Base-by-base conservation (phyloP, 176 grass and related monocot species). In the Triticum aestivum region DNA sequence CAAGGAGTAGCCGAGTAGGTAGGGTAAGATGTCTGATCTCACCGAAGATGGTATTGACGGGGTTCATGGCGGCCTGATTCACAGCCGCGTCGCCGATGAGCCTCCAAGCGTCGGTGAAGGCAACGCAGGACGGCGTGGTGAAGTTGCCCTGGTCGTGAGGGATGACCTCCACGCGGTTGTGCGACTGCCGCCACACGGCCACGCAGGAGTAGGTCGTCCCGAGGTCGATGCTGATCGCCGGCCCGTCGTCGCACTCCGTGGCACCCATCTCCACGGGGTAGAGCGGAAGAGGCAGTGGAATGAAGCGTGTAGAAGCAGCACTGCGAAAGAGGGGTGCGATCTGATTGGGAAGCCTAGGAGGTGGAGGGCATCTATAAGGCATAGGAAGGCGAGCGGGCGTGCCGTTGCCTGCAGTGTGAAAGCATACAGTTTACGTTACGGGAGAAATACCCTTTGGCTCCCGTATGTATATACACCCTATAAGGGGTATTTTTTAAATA, bases 141-240 rank as follows among this genome's bases (percentile, higher is more conserved):
- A 10, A 8, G 66, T 69, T 69, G 1, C 65, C 65, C 30, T 68
- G 65, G 30, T 68, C 65, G 30, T 68, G 35, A 6, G 65, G 6
- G 30, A 68, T 68, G 65, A 68, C 7, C 30, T 68, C 65, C 1
- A 68, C 15, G 30, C 65, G 15, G 30, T 20, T 20, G 15, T 35
- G 7, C 3, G 33, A 6, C 65, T 7, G 6, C 95, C 95, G 65
- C 95, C 95, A 97, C 18, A 97, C 92, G 39, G 92, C 95, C 13
- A 97, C 89, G 84, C 95, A 93, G 58, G 95, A 97, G 86, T 97
- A 93, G 20, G 95, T 97, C 11, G 92, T 94, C 62, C 92, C 89
- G 27, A 97, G 90, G 52, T 97, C 95, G 84, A 97, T 97, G 77
- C 95, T 92, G 52, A 97, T 97, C 27, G 95, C 95, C 70, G 91